These are phyloP conservation scores for Aspergillus egyptiacus DNA, from an alignment of 495 filamentous ascomycete genomes.

Conservation along the genomic window DNA sequence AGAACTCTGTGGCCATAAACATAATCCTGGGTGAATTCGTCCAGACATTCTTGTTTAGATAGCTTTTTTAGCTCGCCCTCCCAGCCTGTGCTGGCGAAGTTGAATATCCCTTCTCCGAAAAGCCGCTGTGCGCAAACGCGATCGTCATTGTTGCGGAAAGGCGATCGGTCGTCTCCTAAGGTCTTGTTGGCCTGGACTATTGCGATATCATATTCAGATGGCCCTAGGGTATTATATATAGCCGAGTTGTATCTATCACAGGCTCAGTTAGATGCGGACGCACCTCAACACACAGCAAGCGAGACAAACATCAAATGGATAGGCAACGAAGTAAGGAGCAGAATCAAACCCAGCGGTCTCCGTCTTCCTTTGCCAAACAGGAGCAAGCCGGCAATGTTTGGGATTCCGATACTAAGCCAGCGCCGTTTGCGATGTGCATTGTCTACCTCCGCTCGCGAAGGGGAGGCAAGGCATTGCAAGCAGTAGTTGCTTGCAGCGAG, in stretches of 20 bases:
- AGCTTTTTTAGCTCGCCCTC: background rate
- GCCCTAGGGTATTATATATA: background rate
- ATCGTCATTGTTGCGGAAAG: background rate
- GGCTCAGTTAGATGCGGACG: background rate
- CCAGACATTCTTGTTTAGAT: background rate
- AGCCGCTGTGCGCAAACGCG: background rate
- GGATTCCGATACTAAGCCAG: slow-evolving; percentile 5
- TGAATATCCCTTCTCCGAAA: no score
- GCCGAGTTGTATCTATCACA: slow-evolving; percentile 12
- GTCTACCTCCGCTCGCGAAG: slow-evolving; percentile 7
- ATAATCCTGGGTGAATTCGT: slow-evolving; percentile 3
- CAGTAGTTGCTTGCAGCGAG: slow-evolving; percentile 13
- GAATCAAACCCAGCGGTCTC: background rate
- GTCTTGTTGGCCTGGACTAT: background rate
- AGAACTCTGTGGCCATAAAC: background rate
- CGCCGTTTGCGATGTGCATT: slow-evolving; percentile 1
- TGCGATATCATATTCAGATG: background rate
- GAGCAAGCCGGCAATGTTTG: background rate
- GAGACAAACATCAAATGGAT: slow-evolving; percentile 10
- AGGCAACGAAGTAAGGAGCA: slow-evolving; percentile 3
- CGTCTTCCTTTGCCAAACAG: background rate
- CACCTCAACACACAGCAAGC: background rate
- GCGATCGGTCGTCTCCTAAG: no score
- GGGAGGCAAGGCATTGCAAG: slow-evolving; percentile 12
- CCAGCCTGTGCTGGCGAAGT: background rate